phyloP scores from a whole-genome alignment of 257 asterid genomes.

The Apocynum venetum region DNA sequence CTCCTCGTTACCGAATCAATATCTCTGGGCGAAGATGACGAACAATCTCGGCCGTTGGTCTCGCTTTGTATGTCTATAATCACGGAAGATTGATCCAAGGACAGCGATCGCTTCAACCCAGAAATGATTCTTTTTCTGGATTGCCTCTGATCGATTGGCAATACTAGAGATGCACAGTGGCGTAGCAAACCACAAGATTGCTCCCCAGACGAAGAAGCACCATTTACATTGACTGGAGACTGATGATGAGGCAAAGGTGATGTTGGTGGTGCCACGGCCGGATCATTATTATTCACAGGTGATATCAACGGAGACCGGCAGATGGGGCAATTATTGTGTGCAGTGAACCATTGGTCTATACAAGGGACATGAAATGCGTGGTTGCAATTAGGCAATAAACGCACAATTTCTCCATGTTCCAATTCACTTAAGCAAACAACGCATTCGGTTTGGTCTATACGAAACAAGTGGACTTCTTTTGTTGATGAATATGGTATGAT shows the following conservation, averaged over 20 bases:
- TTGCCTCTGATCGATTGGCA: constrained; percentile 23
- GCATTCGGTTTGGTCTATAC: constrained; percentile 44
- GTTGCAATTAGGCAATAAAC: constrained; percentile 51
- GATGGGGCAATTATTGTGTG: constrained; percentile 52
- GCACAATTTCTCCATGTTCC: constrained; percentile 49
- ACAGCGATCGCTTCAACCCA: constrained; percentile 50
- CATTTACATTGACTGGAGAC: background rate
- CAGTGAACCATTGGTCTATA: constrained; percentile 60
- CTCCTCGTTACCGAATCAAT: constrained; percentile 19
- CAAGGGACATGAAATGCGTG: constrained; percentile 64
- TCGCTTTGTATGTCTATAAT: constrained; percentile 24
- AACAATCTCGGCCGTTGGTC: background rate
- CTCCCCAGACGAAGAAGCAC: constrained; percentile 13
- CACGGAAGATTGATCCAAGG: constrained; percentile 39
- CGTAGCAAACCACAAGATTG: constrained; percentile 23
- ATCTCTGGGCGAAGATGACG: constrained; percentile 16
- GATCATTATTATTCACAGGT: background rate
- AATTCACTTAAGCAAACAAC: constrained; percentile 60
- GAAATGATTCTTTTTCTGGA: constrained; percentile 8
- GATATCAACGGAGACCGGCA: constrained; percentile 43
- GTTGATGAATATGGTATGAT: constrained; percentile 29
- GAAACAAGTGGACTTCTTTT: constrained; percentile 8
- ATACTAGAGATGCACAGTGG: constrained; percentile 27
- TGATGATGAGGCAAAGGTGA: background rate
- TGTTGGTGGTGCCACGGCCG: no score